Evolutionary conservation across 371 early-diverging fungal species (phyloP).

Genomic region (Mucor lusitanicus): DNA sequence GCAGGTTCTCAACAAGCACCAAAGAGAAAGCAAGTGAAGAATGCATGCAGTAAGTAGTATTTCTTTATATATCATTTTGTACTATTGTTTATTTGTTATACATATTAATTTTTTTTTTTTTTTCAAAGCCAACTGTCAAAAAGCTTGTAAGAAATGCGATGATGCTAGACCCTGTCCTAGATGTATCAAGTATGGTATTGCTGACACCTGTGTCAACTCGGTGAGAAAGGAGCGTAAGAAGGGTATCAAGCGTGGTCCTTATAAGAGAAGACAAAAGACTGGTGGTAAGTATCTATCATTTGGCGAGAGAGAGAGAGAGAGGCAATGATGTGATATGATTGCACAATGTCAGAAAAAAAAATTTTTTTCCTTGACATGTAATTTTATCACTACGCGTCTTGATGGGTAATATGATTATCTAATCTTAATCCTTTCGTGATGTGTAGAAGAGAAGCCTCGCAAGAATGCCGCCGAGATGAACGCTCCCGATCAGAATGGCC

Average conservation of each 20-base stretch:
- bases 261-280: slow-evolving; percentile 62
- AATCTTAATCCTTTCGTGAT: neutral
- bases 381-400: neutral
- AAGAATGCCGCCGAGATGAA: slow-evolving; percentile 13
- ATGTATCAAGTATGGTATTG: slow-evolving; percentile 78
- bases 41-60: slow-evolving; percentile 49
- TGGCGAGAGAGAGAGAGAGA: neutral
- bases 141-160: slow-evolving; percentile 94
- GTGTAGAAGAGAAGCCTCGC: slow-evolving; percentile 22
- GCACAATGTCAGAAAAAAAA: slow-evolving; percentile 8
- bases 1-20: slow-evolving; percentile 19
- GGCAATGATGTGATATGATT: slow-evolving; percentile 1
- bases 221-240: slow-evolving; percentile 84
- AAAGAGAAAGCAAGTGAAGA: slow-evolving; percentile 53
- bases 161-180: slow-evolving; percentile 86
- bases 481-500: slow-evolving; percentile 15
- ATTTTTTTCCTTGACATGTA: neutral
- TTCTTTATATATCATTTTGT: neutral
- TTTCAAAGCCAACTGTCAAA: slow-evolving; percentile 83
- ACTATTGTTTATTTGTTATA: slow-evolving; percentile 5
- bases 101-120: slow-evolving; percentile 5
- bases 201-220: slow-evolving; percentile 79
- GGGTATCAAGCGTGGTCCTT: slow-evolving; percentile 86
- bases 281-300: slow-evolving; percentile 15
- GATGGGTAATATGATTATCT: neutral